phyloP scores from a whole-genome alignment of 2,329 filamentous ascomycete genomes.

The Onygenales sp. region DNA sequence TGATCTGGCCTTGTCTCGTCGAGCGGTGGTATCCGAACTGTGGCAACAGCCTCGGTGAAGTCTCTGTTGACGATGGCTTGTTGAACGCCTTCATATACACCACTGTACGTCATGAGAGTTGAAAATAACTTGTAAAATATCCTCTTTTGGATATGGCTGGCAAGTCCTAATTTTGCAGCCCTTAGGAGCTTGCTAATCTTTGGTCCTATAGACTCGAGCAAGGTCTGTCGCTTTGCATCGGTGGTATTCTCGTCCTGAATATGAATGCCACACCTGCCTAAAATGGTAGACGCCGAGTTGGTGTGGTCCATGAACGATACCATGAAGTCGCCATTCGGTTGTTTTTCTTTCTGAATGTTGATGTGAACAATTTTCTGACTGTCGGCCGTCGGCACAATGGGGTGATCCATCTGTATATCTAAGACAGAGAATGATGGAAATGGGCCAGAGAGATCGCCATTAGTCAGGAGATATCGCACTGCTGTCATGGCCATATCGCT shows the following conservation, averaged over 20 bases:
- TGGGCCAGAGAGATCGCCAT: no score
- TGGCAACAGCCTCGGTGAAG: constrained; percentile 25
- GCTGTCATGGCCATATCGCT: no score
- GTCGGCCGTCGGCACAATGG: background rate
- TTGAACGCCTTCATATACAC: constrained; percentile 26
- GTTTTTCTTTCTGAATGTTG: background rate
- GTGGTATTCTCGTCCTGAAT: no score
- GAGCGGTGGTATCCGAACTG: constrained; percentile 20
- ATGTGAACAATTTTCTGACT: background rate
- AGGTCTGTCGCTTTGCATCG: no score
- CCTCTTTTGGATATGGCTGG: constrained; percentile 8
- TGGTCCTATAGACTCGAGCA: background rate
- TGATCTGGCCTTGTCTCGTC: constrained; percentile 13
- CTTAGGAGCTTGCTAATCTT: background rate
- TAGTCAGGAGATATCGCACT: no score
- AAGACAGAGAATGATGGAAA: background rate
- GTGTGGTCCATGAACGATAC: background rate
- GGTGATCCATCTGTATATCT: background rate
- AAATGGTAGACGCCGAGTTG: no score
- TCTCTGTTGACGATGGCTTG: constrained; percentile 26
- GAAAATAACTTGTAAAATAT: constrained; percentile 29
- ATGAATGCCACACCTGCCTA: no score
- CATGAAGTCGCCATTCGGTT: background rate
- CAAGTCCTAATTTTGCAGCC: background rate
- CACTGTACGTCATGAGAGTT: constrained; percentile 24